Evolutionary conservation across 2,329 filamentous ascomycete species (phyloP).

Genomic region (Apiospora kogelbergensis): DNA sequence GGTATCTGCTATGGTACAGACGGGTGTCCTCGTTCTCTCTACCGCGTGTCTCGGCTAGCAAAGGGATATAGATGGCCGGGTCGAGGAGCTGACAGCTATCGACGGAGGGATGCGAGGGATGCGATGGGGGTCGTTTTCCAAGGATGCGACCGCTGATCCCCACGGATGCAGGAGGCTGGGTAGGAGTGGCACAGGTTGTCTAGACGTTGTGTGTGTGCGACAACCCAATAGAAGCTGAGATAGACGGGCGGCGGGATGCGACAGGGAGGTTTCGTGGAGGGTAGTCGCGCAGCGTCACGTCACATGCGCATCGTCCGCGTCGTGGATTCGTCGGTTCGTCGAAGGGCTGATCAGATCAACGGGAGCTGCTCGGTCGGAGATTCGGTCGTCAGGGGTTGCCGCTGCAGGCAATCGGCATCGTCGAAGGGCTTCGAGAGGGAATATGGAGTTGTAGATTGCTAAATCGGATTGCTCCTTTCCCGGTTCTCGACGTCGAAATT

Average conservation of each 20-base stretch:
- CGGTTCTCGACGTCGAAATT: not conserved
- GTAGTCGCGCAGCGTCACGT: constrained; percentile 19
- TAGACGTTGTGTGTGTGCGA: constrained; percentile 14
- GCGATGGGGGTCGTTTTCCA: not conserved
- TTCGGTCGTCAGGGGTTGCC: not conserved
- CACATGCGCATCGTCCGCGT: constrained; percentile 25
- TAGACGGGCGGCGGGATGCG: constrained; percentile 19
- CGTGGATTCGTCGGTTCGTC: constrained; percentile 14
- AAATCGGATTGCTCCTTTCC: not conserved
- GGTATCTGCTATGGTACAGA: not conserved
- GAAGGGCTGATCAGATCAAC: not conserved
- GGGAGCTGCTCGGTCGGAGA: not conserved
- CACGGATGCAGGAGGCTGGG: constrained; percentile 8
- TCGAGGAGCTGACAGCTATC: constrained; percentile 14
- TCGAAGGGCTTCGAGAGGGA: not conserved
- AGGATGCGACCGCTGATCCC: constrained; percentile 8
- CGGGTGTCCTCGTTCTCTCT: constrained; percentile 17
- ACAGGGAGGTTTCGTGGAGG: constrained; percentile 22
- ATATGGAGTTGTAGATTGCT: not conserved
- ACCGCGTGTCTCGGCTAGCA: constrained; percentile 18
- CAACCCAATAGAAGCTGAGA: constrained; percentile 25
- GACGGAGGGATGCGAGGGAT: not conserved
- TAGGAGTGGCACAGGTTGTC: not conserved
- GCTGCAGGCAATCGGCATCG: not conserved
- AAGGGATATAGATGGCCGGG: constrained; percentile 11